Evolutionary conservation across 2,329 filamentous ascomycete genomes (phyloP), one percentile per base, ranked within the genome.

Genomic region (Aspergillus pseudoterreus): DNA sequence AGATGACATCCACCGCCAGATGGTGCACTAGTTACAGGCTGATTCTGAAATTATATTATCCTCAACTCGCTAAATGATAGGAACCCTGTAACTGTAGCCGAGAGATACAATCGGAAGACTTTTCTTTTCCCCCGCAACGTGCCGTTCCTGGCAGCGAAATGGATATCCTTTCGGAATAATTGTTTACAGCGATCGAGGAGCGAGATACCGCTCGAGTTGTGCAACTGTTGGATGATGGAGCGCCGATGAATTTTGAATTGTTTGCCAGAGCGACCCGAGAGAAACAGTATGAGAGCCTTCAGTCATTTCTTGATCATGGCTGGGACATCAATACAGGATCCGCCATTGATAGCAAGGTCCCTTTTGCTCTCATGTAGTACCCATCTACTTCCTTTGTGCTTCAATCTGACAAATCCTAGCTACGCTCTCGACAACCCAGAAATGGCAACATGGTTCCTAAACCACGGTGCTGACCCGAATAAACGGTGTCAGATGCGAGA

Each of bases 401-500:
- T 22, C 22, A 4, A 22, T 35, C 17, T 43, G 15, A 43, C 24
- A 43, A 27, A 47, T 38, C 14, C 15, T 42, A 52, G 45, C 5
- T 49, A 52, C 24, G 39, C 50, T n/a, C 33, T 49, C 22, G 15
- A 52, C 6, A 43, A 52, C 22, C 9, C 5, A 22, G 42, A 45
- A 6, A 46, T 52, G 9, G 17, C 42, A 12, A 30, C 11, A 22
- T 49, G 41, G 50, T 52, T 52, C 36, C 22, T 52, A 21, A 14
- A 45, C n/a, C 45, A 36, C 42, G 50, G 50, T 36, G 50, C 50
- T n/a, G 27, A 52, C 38, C 50, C 50, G 2, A 52, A 52, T 24
- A 48, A 52, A 52, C 38, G 39, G 5, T 49, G 45, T 35, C 35
- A 10, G 12, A 14, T 49, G 15, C 50, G 50, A 21, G 46, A 52